Conservation (phyloP, 106 monocot genomes). For the Dioscorea alata region DNA sequence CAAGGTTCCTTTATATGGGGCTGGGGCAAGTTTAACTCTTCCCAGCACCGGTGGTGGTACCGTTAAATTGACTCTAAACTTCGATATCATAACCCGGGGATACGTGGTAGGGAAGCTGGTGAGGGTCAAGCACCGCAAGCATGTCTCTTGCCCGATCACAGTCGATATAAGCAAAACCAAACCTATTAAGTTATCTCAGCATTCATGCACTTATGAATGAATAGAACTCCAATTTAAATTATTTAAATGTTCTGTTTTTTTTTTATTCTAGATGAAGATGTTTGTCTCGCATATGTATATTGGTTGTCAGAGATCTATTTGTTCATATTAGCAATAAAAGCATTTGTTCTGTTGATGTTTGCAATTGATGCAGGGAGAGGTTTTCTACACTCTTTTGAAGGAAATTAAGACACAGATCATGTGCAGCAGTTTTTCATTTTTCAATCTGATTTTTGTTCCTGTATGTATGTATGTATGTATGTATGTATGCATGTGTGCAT, state of each 20-base stretch:
- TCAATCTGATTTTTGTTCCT: too few species aligned
- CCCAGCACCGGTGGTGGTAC: slow-evolving; percentile 40
- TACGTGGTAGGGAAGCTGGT: slow-evolving; percentile 88
- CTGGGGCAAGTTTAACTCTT: slow-evolving; percentile 58
- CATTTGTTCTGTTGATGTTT: neutral
- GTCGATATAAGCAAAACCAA: slow-evolving; percentile 53
- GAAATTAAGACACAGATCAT: too few species aligned
- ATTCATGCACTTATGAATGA: slow-evolving; percentile 52
- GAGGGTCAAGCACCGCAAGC: slow-evolving; percentile 54
- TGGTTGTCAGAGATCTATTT: neutral
- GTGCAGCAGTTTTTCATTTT: too few species aligned
- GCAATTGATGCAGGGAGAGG: neutral
- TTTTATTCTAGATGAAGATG: neutral
- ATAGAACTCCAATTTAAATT: neutral
- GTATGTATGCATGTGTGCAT: too few species aligned
- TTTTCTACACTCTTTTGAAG: too few species aligned
- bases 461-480: too few species aligned
- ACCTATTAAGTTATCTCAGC: slow-evolving; percentile 44
- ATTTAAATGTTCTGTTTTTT: neutral
- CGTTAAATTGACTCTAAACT: slow-evolving; percentile 68
- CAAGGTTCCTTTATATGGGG: slow-evolving; percentile 90
- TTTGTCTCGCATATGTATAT: neutral
- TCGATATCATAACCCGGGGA: slow-evolving; percentile 49
- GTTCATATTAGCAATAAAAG: slow-evolving; percentile 1
- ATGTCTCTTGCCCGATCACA: slow-evolving; percentile 39